phyloP scores from a whole-genome alignment of 768 basidiomycete genomes.

The Pulveroboletus sp. region DNA sequence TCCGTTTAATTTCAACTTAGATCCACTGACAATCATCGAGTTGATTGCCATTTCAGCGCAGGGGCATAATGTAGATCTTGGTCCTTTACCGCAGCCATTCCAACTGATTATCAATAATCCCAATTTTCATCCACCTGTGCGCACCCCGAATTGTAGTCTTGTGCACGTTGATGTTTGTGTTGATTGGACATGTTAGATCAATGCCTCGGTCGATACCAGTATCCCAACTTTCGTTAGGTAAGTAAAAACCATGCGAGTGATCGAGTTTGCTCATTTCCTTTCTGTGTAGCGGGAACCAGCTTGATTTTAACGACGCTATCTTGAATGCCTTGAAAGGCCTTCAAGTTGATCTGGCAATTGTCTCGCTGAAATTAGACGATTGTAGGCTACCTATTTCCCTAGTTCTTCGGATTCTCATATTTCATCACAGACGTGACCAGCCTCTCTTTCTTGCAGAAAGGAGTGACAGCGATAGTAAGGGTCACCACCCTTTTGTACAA shows the following conservation, averaged over 20 bases:
- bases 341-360: constrained; percentile 51
- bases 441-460: constrained; percentile 52
- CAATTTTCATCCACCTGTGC: constrained; percentile 46
- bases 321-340: constrained; percentile 57
- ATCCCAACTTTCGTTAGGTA: constrained; percentile 58
- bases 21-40: constrained; percentile 57
- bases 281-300: constrained; percentile 54
- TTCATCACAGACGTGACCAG: constrained; percentile 44
- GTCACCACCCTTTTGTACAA: neutral
- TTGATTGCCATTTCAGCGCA: constrained; percentile 48
- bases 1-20: constrained; percentile 59
- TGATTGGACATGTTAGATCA: constrained; percentile 37
- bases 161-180: neutral
- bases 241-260: neutral
- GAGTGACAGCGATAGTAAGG: constrained; percentile 51
- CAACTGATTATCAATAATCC: constrained; percentile 49
- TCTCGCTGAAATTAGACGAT: constrained; percentile 59
- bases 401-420: constrained; percentile 1
- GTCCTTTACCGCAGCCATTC: constrained; percentile 52
- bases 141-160: neutral
- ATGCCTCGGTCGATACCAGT: constrained; percentile 47
- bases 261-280: constrained; percentile 1
- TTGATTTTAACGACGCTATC: constrained; percentile 56
- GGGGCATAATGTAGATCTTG: constrained; percentile 55
- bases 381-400: constrained; percentile 37